Evolutionary conservation across 495 filamentous ascomycete genomes (phyloP), one percentile per base, ranked within the genome.

Genomic region (Penicillium nucicola): DNA sequence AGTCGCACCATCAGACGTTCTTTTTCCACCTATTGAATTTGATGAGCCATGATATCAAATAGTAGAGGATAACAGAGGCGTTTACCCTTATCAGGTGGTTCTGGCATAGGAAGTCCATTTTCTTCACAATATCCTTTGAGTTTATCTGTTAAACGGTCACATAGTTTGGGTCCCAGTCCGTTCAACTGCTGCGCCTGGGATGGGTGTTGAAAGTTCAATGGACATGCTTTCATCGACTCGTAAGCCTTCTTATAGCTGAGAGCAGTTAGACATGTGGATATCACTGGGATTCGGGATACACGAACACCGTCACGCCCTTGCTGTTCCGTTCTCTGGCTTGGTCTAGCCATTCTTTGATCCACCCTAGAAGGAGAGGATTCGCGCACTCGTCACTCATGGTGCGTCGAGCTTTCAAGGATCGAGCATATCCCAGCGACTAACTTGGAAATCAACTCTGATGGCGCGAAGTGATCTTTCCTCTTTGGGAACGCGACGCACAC

Each of bases 261-360:
- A 30, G 6, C 32, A 15, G 42, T 63, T 30, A 61, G 60, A 45
- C n/a, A 46, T n/a, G 8, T n/a, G 40, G 23, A 22, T 17, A 6
- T 15, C 25, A 31, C 11, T 11, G 20, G 38, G 10, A 46, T 20
- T n/a, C 32, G 19, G 42, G 34, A 42, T 33, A 49, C 49, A 67
- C 76, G 23, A 19, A 83, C 65, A 81, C 81, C 38, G 76, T 81
- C 13, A 82, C 73, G 35, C 85, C 85, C 60, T 89, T 92, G 28
- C 80, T 77, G 59, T 87, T 89, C 7, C 79, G 80, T 53, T 89
- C 83, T 37, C 79, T 76, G 0, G 87, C 89, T 18, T 77, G 65
- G n/a, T 91, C 87, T 35, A 84, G 78, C 86, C 87, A 92, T 72
- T 91, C 87, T 52, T 85, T 83, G 45, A 95, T 80, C 82, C 86